Base-by-base conservation (phyloP, 768 basidiomycete species). In the Suillus occidentalis region DNA sequence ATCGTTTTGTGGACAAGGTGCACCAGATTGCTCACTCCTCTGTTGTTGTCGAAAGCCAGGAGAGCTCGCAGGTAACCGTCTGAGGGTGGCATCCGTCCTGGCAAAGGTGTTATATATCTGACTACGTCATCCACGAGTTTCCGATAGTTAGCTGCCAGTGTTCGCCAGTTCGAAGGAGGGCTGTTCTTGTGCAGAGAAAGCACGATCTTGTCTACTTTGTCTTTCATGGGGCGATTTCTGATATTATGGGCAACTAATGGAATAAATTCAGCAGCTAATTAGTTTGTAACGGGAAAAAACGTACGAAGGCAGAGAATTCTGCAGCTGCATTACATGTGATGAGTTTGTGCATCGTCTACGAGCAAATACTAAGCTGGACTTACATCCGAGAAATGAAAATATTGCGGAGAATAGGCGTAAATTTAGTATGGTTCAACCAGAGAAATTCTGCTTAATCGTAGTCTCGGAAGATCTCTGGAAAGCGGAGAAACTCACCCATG, bases 371-470 rank as follows among this genome's bases (percentile, higher is more conserved):
- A 34, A 20, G 37, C 2, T 10, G 28, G 13, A 76, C 85, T 66
- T 67, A 86, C 85, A 86, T 73, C 53, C 85, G 78, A n/a, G 80
- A 75, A 9, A 80, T 78, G 65, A 84, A 86, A 0, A 82, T 71
- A 31, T 73, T 71, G 42, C 79, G 76, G 4, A 75, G 61, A 14
- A 63, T 65, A 20, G 65, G 65, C 3, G 70, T 73, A 10, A 73
- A 43, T 9, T 39, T 68, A 10, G 61, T 53, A 28, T 64, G 60
- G 14, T 60, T 62, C 6, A 73, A 36, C 36, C 16, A 65, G 43
- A 67, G 65, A 6, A 12, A 49, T 20, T 13, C 36, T 61, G 8
- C 5, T 5, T 6, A 10, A 37, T 62, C 22, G 0, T 53, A 39
- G 47, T 39, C 39, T 57, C 36, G 3, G 16, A 20, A 36, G 16